Base-by-base conservation (phyloP, 1,139 yeast genomes). In the Hemisphaericaspora subhashii region DNA sequence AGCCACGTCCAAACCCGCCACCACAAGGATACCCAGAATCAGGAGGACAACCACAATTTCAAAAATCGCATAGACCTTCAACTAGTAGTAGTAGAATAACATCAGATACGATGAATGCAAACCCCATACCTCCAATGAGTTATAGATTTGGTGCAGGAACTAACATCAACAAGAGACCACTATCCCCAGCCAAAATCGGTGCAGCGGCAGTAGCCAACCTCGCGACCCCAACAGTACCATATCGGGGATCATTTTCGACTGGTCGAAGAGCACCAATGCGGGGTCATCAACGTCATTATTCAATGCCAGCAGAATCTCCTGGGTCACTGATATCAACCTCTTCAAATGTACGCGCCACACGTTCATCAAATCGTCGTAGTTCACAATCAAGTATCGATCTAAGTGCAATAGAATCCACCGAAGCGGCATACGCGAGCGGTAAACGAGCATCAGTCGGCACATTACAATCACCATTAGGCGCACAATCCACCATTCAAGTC, bases 111-210 rank as follows among this genome's bases (percentile, higher is more conserved):
- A 45, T 55, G 35, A 61, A 54, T 43, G 58, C 67, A 28, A 55
- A 58, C 37, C 51, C 61, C 10, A 60, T 62, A 14, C 66, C 73
- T 3, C 74, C 76, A 33, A 53, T 60, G 28, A 61, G 58, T 28
- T 75, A 62, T 50, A 58, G 65, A 37, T 73, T 74, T 53, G 79
- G 79, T 1, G 59, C 68, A 8, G 59, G 61, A 4, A 41, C 51
- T 6, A 35, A 38, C 32, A 28, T 46, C 25, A 25, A 41, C 14
- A 40, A 50, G 45, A 36, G 63, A 37, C 56, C 66, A 15, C 38
- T 74, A 20, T 83, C 88, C 2, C 90, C 90, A 0, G 86, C 88
- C 0, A 80, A 81, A 51, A 69, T 82, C 9, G 89, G 89, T 1
- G 88, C 88, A 1, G 78, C 75, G 17, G 87, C 88, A 0, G 86